Percentiles rank a stretch among this genome's conserved stretches.
phyloP scores from a whole-genome alignment of 805 yeast species.

The Millerozyma miso region DNA sequence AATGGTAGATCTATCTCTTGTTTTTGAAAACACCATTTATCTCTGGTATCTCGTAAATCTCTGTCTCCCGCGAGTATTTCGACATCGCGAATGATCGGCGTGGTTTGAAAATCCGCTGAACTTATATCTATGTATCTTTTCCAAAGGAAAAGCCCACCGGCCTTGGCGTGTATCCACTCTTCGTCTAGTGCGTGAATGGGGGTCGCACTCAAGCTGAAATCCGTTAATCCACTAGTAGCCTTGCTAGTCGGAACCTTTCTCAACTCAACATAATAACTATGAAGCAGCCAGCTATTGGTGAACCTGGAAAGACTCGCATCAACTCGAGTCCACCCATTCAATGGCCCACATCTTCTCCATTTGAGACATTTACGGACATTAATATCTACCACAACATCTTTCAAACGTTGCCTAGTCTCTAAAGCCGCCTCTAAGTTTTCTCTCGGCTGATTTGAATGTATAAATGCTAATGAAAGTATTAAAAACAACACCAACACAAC shows the following conservation, averaged over 20 bases:
- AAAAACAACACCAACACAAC: background rate
- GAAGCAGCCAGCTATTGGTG: background rate
- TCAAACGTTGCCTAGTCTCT: background rate
- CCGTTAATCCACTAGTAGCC: background rate
- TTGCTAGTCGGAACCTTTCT: background rate
- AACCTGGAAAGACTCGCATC: conserved; percentile 1
- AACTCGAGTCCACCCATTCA: conserved; percentile 2
- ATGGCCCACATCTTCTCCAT: conserved; percentile 1
- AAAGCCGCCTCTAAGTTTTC: background rate
- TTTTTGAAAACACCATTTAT: conserved; percentile 17
- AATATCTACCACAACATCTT: conserved; percentile 3
- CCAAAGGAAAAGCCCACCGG: conserved; percentile 3
- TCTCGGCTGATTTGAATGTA: background rate
- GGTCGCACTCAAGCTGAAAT: background rate
- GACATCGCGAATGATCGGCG: conserved; percentile 12
- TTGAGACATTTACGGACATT: conserved; percentile 3
- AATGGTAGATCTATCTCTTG: conserved; percentile 14
- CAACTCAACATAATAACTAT: conserved; percentile 3
- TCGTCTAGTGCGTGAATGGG: conserved; percentile 2
- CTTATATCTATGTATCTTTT: conserved; percentile 2
- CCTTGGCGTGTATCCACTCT: conserved; percentile 4
- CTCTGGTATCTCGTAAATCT: conserved; percentile 25
- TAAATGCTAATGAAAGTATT: background rate
- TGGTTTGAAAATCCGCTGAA: background rate
- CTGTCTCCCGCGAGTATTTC: conserved; percentile 24